Percentiles rank a stretch among this genome's conserved stretches.
These are phyloP conservation scores for Penicillium canescens DNA, from an alignment of 495 filamentous ascomycete genomes.

Conservation along the genomic window DNA sequence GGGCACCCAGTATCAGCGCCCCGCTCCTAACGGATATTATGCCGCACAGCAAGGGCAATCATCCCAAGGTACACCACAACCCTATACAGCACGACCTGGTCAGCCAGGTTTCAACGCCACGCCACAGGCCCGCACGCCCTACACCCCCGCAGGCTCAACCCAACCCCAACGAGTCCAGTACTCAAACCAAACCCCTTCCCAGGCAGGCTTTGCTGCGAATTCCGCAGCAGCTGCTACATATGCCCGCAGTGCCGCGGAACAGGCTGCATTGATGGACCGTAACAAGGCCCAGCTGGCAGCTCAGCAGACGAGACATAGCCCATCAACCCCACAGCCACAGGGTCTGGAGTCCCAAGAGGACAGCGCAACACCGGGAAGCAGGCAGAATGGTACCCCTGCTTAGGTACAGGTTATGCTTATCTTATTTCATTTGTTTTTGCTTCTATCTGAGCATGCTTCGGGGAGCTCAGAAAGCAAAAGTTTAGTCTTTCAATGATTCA, in stretches of 20 bases:
- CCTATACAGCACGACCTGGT: conserved; percentile 41
- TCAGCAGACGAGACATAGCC: conserved; percentile 32
- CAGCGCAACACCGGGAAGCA: conserved; percentile 40
- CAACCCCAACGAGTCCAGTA: conserved; percentile 16
- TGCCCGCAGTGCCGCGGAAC: conserved; percentile 47
- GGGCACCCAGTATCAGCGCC: conserved; percentile 41
- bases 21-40: conserved; percentile 45
- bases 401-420: conserved; percentile 21
- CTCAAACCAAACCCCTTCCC: conserved; percentile 26
- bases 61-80: conserved; percentile 38
- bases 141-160: conserved; percentile 28
- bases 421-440: conserved; percentile 1
- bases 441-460: not conserved
- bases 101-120: conserved; percentile 40
- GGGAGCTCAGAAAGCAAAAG: conserved; percentile 4
- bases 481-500: not conserved
- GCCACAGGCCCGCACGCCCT: conserved; percentile 29
- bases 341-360: conserved; percentile 34
- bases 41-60: conserved; percentile 27
- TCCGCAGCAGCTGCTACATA: conserved; percentile 43
- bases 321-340: conserved; percentile 43
- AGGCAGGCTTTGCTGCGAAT: conserved; percentile 38
- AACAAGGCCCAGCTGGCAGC: conserved; percentile 47
- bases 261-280: conserved; percentile 45
- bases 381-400: conserved; percentile 46